These are phyloP conservation scores for Pachyrhizus erosus DNA, from an alignment of 306 rosid species.

Conservation along the genomic window DNA sequence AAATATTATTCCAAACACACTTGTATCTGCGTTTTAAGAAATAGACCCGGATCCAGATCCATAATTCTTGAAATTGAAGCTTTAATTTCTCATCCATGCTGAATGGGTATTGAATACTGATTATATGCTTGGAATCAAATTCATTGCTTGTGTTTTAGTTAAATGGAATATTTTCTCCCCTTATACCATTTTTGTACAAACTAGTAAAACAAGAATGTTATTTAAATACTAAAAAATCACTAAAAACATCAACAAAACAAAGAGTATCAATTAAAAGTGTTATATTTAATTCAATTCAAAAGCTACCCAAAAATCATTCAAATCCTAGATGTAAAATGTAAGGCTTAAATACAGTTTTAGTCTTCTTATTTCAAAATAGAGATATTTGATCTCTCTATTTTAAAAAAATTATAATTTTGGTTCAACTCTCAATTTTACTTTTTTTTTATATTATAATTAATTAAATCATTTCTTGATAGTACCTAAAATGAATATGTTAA, in stretches of 20 bases:
- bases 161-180: not conserved
- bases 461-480: too few relatives aligned
- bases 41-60: not conserved
- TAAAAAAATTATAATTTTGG: too few relatives aligned
- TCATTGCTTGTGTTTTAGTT: not conserved
- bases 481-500: too few relatives aligned
- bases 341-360: too few relatives aligned
- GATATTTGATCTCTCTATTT: too few relatives aligned
- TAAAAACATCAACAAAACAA: not conserved
- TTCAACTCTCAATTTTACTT: too few relatives aligned
- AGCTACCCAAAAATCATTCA: not conserved
- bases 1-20: slow-evolving; percentile 5
- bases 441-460: too few relatives aligned
- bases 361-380: too few relatives aligned
- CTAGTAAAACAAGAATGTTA: not conserved
- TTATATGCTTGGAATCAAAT: not conserved
- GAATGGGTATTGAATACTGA: not conserved
- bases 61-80: not conserved
- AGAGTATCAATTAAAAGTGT: not conserved
- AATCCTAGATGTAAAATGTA: not conserved
- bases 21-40: not conserved
- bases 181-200: not conserved
- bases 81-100: not conserved
- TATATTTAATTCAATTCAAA: not conserved
- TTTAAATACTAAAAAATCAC: not conserved